Evolutionary conservation across 2,329 filamentous ascomycete genomes (phyloP), one percentile per base, ranked within the genome.

Genomic region (Xenosphaeropsis pyriputrescens): DNA sequence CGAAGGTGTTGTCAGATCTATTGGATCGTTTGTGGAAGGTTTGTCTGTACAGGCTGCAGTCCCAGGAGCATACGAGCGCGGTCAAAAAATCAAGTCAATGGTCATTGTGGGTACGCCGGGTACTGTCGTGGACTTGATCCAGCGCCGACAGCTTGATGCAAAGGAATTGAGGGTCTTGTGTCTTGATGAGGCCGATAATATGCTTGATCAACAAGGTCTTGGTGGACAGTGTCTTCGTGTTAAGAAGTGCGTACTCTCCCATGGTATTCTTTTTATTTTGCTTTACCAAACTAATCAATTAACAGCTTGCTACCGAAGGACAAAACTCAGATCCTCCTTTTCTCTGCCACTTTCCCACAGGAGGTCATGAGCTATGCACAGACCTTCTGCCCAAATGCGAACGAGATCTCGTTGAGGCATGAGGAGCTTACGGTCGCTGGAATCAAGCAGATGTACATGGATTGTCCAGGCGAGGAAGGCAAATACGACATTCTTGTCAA

Each of bases 401-500:
- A 94, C 59, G 71, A 83, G 48, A 81, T 98, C 54, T 91, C 84
- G 34, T 69, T 98, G 37, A 78, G 85, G 52, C 83, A 88, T 43
- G 82, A 93, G 50, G 85, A 98, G 55, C 75, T 96, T 50, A 96
- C 89, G 0, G 89, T 98, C 43, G 85, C 91, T 57, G 91, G 91
- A 16, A 98, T 98, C 56, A 93, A 89, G 47, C 91, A 98, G 55
- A 85, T 98, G 63, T 98, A 93, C 56, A 85, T 98, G 57, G 91
- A 98, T 58, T 96, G 89, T 52, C 74, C 82, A 16, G 70, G 70
- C 26, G 83, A 93, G 47, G 64, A 77, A 29, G 76, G 84, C 52
- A 96, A 96, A 57, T 98, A 93, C 55, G 74, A 81, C 29, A 78
- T 84, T 40, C 74, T 98, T 6, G 82, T 93, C 57, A 85, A 89